These are phyloP conservation scores for Mortierella hygrophila DNA, from an alignment of 192 early-diverging fungal species.

Conservation along the genomic window DNA sequence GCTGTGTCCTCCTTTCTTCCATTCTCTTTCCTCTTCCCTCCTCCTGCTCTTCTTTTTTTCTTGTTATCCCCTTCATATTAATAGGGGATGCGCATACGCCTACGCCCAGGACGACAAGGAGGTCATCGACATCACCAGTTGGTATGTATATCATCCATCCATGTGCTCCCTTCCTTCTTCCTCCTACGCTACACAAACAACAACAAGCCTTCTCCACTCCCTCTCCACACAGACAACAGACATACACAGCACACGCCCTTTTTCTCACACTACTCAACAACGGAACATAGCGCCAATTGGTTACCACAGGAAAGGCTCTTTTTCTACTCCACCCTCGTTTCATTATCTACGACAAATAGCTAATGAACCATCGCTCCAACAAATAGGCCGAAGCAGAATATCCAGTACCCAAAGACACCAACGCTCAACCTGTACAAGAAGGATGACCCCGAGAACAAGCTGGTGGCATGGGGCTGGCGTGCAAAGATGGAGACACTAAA, in stretches of 20 bases:
- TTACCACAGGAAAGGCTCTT: background rate
- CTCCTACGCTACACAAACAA: background rate
- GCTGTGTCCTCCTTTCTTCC: background rate
- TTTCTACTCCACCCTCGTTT: background rate
- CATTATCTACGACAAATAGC: background rate
- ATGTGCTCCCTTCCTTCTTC: background rate
- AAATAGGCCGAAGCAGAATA: conserved; percentile 46
- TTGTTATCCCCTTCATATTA: background rate
- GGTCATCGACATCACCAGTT: conserved; percentile 50
- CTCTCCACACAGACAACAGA: no score
- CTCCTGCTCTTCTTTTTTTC: background rate
- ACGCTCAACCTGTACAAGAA: conserved; percentile 60
- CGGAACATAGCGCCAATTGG: no score
- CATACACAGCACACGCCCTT: no score
- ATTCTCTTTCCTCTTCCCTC: background rate
- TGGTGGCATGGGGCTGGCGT: conserved; percentile 59
- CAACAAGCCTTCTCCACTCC: no score
- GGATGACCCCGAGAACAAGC: conserved; percentile 52
- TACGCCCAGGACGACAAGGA: conserved; percentile 49
- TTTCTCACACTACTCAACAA: background rate
- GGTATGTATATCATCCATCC: conserved; percentile 17
- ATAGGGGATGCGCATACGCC: conserved; percentile 46
- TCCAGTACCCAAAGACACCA: conserved; percentile 60
- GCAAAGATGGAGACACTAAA: conserved; percentile 54
- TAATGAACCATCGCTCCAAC: background rate